phyloP scores from a whole-genome alignment of 129 eudicot species.

The Arctium minus region DNA sequence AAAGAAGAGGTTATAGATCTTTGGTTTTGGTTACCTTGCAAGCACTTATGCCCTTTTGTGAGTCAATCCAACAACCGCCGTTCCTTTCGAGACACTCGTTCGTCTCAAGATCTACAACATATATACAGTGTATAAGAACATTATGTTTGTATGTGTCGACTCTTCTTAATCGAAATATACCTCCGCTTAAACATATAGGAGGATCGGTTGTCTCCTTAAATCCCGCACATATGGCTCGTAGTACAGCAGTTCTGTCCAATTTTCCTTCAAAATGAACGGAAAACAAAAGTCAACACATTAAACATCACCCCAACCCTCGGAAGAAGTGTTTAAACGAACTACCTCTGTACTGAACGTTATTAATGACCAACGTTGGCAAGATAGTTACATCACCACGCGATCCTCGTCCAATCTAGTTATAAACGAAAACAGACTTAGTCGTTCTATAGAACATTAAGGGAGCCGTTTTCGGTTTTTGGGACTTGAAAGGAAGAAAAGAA shows the following conservation, averaged over 20 bases:
- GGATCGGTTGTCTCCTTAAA: slow-evolving; percentile 88
- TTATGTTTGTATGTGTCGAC: not conserved
- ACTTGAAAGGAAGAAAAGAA: slow-evolving; percentile 9
- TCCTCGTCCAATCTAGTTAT: slow-evolving; percentile 77
- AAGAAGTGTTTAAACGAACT: slow-evolving; percentile 14
- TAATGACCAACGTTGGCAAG: slow-evolving; percentile 90
- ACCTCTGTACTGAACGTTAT: slow-evolving; percentile 90
- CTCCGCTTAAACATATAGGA: slow-evolving; percentile 80
- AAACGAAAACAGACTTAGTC: not conserved
- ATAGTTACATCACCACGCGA: slow-evolving; percentile 95
- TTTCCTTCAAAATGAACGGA: slow-evolving; percentile 46
- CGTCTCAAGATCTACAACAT: slow-evolving; percentile 71
- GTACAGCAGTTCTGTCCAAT: slow-evolving; percentile 75
- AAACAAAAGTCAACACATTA: not conserved
- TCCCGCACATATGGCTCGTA: slow-evolving; percentile 88
- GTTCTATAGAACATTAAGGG: not conserved
- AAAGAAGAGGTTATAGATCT: not conserved
- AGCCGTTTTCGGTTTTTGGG: not conserved
- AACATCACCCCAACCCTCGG: not conserved
- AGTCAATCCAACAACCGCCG: slow-evolving; percentile 92
- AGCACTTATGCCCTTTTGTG: slow-evolving; percentile 60
- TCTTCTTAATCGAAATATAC: slow-evolving; percentile 28
- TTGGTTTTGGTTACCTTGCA: slow-evolving; percentile 55
- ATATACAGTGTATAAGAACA: slow-evolving; percentile 2
- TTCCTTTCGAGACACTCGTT: slow-evolving; percentile 77